phyloP scores from a whole-genome alignment of 23 red algal species.

The Rhodosorus marinus region DNA sequence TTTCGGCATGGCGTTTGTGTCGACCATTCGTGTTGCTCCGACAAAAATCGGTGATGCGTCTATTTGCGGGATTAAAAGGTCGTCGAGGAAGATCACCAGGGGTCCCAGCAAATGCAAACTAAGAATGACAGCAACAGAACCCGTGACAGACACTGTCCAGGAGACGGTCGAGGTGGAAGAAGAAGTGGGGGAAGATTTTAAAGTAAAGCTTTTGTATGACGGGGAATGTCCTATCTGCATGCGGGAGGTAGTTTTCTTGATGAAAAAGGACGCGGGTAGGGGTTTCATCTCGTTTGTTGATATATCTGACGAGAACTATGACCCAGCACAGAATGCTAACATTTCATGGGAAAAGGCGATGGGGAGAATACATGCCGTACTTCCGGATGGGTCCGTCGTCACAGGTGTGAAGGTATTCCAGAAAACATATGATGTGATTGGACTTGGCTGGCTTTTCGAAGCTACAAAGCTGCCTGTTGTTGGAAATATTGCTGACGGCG shows the following conservation, averaged over 20 bases:
- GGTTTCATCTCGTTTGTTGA: constrained; percentile 47
- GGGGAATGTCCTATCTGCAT: constrained; percentile 61
- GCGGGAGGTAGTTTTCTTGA: constrained; percentile 41
- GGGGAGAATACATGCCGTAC: constrained; percentile 57
- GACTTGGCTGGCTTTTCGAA: constrained; percentile 61
- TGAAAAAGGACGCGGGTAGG: constrained; percentile 8
- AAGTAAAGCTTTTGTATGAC: constrained; percentile 54
- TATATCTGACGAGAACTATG: constrained; percentile 31
- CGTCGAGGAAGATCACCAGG: no score
- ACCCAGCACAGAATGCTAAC: constrained; percentile 4
- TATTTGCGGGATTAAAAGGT: no score
- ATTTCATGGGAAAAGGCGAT: constrained; percentile 45
- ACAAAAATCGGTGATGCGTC: no score
- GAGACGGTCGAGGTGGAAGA: no score
- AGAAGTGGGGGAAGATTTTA: no score
- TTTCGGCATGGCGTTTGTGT: no score
- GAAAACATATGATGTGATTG: constrained; percentile 37
- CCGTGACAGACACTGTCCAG: no score
- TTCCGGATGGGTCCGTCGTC: constrained; percentile 31
- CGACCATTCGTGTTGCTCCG: no score
- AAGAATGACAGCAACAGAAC: no score
- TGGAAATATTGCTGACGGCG: constrained; percentile 3
- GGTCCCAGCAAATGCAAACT: no score
- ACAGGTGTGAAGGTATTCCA: constrained; percentile 50
- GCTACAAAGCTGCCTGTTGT: constrained; percentile 16